A percentile compares a stretch with the other conserved stretches of the same genome.
Conservation (phyloP, 75 land plant genomes). For the Cupressus sempervirens region DNA sequence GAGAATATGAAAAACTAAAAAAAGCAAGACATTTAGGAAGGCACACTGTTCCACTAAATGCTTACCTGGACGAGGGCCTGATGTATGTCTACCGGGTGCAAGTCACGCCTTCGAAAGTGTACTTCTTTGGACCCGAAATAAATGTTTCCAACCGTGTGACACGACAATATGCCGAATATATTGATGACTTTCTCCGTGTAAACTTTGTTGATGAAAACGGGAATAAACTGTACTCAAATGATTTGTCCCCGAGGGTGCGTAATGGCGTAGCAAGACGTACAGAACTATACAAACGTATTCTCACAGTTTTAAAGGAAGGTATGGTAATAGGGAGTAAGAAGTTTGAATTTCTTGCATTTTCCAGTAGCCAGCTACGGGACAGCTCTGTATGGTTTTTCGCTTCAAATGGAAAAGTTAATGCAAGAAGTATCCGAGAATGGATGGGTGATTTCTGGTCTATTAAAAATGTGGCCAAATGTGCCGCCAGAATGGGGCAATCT, state of each 20-base stretch:
- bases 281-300: conserved; percentile 40
- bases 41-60: conserved; percentile 6
- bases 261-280: conserved; percentile 22
- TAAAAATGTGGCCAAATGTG: conserved; percentile 89
- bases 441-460: conserved; percentile 83
- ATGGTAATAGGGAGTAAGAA: conserved; percentile 61
- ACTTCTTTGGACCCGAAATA: conserved; percentile 74
- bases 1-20: conserved; percentile 20
- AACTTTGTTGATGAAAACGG: conserved; percentile 74
- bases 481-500: conserved; percentile 90
- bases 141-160: conserved; percentile 73
- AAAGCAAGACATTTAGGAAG: conserved; percentile 9
- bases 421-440: conserved; percentile 63
- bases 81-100: conserved; percentile 52
- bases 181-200: conserved; percentile 69
- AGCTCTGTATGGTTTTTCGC: conserved; percentile 91
- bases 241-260: conserved; percentile 25
- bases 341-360: conserved; percentile 87
- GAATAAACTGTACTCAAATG: conserved; percentile 35
- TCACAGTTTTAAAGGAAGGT: conserved; percentile 46
- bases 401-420: conserved; percentile 37
- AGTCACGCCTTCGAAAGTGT: conserved; percentile 73
- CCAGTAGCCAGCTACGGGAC: conserved; percentile 77
- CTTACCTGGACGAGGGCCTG: conserved; percentile 38
- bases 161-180: conserved; percentile 34